Conservation (phyloP, 2,329 filamentous ascomycete genomes). For the Nannizziopsis arthrosporioides region DNA sequence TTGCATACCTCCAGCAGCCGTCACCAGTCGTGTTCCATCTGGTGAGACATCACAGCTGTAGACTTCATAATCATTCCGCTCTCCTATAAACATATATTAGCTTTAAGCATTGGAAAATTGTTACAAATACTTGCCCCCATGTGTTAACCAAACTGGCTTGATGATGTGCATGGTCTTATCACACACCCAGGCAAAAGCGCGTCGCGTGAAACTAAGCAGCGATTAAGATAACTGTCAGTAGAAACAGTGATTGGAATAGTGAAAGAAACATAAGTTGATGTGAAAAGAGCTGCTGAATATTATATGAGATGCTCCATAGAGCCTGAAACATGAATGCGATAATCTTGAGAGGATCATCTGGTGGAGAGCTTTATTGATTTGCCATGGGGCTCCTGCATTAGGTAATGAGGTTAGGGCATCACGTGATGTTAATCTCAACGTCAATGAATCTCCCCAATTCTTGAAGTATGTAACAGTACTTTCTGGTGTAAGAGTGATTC, state of each 20-base stretch:
- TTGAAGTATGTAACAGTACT: too few relatives aligned
- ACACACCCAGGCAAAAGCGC: not conserved
- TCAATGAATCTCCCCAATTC: too few relatives aligned
- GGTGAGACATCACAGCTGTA: conserved; percentile 97
- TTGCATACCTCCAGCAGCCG: conserved; percentile 74
- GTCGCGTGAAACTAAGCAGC: not conserved
- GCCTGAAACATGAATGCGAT: too few relatives aligned
- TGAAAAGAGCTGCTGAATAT: too few relatives aligned
- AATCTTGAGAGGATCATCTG: too few relatives aligned
- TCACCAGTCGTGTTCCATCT: conserved; percentile 82
- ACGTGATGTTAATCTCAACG: too few relatives aligned
- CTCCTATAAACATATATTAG: conserved; percentile 44
- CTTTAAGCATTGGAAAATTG: not conserved
- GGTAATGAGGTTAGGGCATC: not conserved
- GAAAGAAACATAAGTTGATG: too few relatives aligned
- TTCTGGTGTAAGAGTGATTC: too few relatives aligned
- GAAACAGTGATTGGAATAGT: too few relatives aligned
- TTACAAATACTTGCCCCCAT: conserved; percentile 55
- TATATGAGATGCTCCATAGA: too few relatives aligned
- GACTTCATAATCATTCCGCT: conserved; percentile 96
- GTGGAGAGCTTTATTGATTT: too few relatives aligned
- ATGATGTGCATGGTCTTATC: conserved; percentile 60
- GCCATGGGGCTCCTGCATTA: not conserved
- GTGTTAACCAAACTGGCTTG: conserved; percentile 91
- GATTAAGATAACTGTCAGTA: too few relatives aligned